phyloP scores from a whole-genome alignment of 352 stramenopile genomes.

The Globisporangium lucens region DNA sequence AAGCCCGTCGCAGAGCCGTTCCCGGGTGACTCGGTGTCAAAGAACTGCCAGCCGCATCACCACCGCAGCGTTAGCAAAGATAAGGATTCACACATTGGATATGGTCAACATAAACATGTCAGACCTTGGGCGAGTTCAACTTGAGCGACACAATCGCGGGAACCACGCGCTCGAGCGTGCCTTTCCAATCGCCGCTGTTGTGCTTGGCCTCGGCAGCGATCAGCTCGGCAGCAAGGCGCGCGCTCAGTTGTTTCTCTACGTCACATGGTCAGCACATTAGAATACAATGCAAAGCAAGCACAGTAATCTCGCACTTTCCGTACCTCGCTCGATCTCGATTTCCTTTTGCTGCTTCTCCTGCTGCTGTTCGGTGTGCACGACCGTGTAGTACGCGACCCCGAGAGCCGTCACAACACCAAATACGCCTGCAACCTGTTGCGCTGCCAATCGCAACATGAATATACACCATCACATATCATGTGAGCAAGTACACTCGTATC shows the following conservation, averaged over 20 bases:
- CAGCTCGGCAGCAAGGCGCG: constrained; percentile 59
- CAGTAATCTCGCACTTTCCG: background rate
- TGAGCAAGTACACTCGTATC: background rate
- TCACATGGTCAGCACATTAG: background rate
- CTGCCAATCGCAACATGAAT: background rate
- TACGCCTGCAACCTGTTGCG: constrained; percentile 21
- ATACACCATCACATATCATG: background rate
- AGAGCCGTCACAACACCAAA: constrained; percentile 27
- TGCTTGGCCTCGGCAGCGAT: constrained; percentile 65
- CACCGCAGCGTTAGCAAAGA: background rate
- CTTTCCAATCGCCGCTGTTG: constrained; percentile 76
- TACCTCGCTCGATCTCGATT: constrained; percentile 60
- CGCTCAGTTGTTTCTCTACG: constrained; percentile 60
- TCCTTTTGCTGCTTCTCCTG: constrained; percentile 58
- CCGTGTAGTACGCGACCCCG: constrained; percentile 48
- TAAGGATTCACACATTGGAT: background rate
- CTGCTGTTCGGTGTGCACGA: constrained; percentile 40
- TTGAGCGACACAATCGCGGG: constrained; percentile 87
- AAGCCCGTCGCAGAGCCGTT: constrained; percentile 91
- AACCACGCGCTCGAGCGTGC: constrained; percentile 80
- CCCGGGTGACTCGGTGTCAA: constrained; percentile 86
- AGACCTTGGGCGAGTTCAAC: constrained; percentile 83
- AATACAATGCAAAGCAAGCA: background rate
- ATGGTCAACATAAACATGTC: background rate
- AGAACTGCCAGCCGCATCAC: constrained; percentile 55